Conservation (phyloP, 345 rosid species). For the Sonneratia alba region DNA sequence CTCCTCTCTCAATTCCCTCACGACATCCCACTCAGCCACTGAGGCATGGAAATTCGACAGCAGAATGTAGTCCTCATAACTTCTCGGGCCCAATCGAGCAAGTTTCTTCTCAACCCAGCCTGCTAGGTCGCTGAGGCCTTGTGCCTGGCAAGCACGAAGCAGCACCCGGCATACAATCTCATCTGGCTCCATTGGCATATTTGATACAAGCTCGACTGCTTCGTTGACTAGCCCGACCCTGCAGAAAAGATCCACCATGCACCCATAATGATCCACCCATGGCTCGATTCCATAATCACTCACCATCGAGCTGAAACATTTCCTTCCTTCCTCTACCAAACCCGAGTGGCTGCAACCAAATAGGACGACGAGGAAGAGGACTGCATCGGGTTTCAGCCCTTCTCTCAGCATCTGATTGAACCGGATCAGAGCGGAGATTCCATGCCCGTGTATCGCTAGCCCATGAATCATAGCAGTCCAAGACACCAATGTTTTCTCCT, state of each 20-base stretch:
- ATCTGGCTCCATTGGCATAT: constrained; percentile 30
- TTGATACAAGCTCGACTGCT: constrained; percentile 24
- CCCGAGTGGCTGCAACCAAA: constrained; percentile 38
- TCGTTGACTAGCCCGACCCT: constrained; percentile 28
- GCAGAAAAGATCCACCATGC: constrained; percentile 46
- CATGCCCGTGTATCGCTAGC: constrained; percentile 34
- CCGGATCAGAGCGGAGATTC: constrained; percentile 22
- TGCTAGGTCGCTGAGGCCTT: constrained; percentile 16
- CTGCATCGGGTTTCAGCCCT: constrained; percentile 26
- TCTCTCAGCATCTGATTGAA: constrained; percentile 27
- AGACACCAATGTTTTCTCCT: constrained; percentile 24
- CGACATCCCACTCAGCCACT: constrained; percentile 16
- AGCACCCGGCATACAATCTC: constrained; percentile 29
- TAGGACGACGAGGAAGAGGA: constrained; percentile 28
- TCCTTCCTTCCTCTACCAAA: constrained; percentile 25
- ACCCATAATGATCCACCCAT: constrained; percentile 37
- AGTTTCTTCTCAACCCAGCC: constrained; percentile 14
- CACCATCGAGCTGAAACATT: constrained; percentile 27
- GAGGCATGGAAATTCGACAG: constrained; percentile 20
- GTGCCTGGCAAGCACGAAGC: constrained; percentile 24
- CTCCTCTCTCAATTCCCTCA: constrained; percentile 15
- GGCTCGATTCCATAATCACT: constrained; percentile 20
- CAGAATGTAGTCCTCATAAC: constrained; percentile 27
- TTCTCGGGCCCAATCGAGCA: constrained; percentile 17
- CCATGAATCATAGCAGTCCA: constrained; percentile 41